Percentiles rank a stretch among this genome's conserved stretches.
Evolutionary conservation across 2,329 filamentous ascomycete genomes (phyloP).

Genomic region (Fusarium avenaceum): DNA sequence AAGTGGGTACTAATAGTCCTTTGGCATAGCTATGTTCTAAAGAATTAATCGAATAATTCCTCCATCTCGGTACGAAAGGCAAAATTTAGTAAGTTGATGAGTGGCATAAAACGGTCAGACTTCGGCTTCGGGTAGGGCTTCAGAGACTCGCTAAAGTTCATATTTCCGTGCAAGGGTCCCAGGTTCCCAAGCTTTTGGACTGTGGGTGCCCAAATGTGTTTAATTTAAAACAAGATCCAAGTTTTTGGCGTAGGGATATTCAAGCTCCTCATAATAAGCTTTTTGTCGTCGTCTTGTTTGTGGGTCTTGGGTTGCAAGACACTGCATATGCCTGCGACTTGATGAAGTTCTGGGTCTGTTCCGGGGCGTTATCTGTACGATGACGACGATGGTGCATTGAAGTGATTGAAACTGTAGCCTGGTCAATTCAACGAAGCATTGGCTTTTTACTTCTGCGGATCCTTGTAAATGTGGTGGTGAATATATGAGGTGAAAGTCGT

Average conservation of each 20-base stretch:
- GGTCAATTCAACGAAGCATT: too few relatives aligned
- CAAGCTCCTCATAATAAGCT: background rate
- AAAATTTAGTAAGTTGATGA: too few relatives aligned
- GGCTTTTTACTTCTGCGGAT: too few relatives aligned
- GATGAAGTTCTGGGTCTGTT: background rate
- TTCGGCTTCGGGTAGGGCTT: background rate
- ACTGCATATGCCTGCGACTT: background rate
- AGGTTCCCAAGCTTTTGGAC: conserved; percentile 9
- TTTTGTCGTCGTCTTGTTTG: background rate
- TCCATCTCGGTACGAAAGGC: too few relatives aligned
- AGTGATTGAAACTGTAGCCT: too few relatives aligned
- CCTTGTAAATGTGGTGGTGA: too few relatives aligned
- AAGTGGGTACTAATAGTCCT: accelerated
- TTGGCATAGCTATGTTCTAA: too few relatives aligned
- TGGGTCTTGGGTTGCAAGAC: background rate
- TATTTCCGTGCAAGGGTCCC: conserved; percentile 16
- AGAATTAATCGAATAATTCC: too few relatives aligned
- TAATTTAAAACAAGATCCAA: conserved; percentile 27
- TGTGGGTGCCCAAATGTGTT: conserved; percentile 3
- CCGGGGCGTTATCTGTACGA: background rate
- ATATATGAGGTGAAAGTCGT: too few relatives aligned
- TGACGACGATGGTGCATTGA: background rate
- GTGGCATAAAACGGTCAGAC: too few relatives aligned
- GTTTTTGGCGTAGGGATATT: background rate
- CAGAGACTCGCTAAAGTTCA: background rate